Conservation (phyloP, 2,329 filamentous ascomycete species). For the Phialophora verrucosa region DNA sequence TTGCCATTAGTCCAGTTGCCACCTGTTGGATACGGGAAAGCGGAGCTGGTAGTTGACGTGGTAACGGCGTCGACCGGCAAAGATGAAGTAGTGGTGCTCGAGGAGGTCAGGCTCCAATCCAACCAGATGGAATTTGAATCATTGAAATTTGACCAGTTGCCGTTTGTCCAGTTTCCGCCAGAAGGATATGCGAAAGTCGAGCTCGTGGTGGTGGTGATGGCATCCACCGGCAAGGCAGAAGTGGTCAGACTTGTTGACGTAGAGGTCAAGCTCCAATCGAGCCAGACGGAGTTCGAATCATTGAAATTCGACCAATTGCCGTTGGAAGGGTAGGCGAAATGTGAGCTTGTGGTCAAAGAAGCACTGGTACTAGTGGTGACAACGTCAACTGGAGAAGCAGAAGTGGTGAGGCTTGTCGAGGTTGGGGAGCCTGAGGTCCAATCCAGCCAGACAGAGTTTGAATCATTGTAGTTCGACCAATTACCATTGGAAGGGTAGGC, state of each 20-base stretch:
- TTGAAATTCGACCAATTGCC: constrained; percentile 9
- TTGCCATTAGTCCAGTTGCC: neutral
- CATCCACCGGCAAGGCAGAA: neutral
- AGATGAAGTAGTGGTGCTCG: neutral
- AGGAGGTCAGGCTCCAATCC: neutral
- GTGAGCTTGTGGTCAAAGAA: constrained; percentile 4
- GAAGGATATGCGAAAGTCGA: neutral
- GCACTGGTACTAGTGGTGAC: constrained; percentile 9
- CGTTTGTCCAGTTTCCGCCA: neutral
- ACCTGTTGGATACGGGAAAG: neutral
- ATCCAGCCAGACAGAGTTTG: constrained; percentile 11
- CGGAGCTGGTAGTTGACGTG: neutral
- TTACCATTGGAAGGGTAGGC: constrained; percentile 8
- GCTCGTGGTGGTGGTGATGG: constrained; percentile 4
- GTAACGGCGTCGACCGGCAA: neutral
- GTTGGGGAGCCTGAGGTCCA: neutral
- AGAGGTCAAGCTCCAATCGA: constrained; percentile 8
- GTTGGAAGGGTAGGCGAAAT: constrained; percentile 3
- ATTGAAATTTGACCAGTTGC: constrained; percentile 4
- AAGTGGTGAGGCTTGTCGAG: neutral
- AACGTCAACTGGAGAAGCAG: constrained; percentile 13
- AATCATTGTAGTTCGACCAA: constrained; percentile 6
- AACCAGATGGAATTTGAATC: constrained; percentile 7
- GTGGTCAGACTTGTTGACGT: neutral
- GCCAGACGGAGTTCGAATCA: constrained; percentile 9